Percentiles rank a stretch among this genome's conserved stretches.
Conservation (phyloP, 345 rosid genomes). For the Lepidium sativum region DNA sequence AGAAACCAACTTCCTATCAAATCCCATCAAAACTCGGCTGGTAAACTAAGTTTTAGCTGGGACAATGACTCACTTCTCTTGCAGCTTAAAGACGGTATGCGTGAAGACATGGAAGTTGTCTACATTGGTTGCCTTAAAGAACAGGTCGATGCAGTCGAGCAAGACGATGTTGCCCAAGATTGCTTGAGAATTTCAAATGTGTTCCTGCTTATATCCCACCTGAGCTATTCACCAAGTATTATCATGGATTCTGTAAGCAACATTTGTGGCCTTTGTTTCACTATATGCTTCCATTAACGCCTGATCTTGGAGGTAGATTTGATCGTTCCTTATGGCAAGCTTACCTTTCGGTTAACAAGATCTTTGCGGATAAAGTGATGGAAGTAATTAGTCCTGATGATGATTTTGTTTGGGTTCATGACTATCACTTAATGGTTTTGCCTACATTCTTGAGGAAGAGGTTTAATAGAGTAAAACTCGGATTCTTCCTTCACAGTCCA, state of each 20-base stretch:
- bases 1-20: constrained; percentile 90
- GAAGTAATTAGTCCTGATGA: constrained; percentile 92
- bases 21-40: constrained; percentile 41
- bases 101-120: constrained; percentile 79
- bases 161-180: constrained; percentile 78
- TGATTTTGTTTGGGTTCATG: constrained; percentile 93
- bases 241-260: constrained; percentile 94
- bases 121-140: constrained; percentile 88
- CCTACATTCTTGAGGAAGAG: constrained; percentile 89
- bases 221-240: constrained; percentile 64
- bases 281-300: constrained; percentile 89
- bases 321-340: constrained; percentile 91
- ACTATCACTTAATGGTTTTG: constrained; percentile 89
- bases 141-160: constrained; percentile 48
- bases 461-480: constrained; percentile 82
- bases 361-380: constrained; percentile 90
- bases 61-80: constrained; percentile 90
- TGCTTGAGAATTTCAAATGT: constrained; percentile 85
- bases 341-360: constrained; percentile 87
- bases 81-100: constrained; percentile 88
- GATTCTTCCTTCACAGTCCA: constrained; percentile 90
- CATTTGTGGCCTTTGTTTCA: constrained; percentile 94
- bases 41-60: constrained; percentile 67
- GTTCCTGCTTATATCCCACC: constrained; percentile 86
- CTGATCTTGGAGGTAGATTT: constrained; percentile 85